A percentile compares a stretch with the other conserved stretches of the same genome.
These are phyloP conservation scores for Bruguiera parviflora DNA, from an alignment of 345 rosid genomes.

Conservation along the genomic window DNA sequence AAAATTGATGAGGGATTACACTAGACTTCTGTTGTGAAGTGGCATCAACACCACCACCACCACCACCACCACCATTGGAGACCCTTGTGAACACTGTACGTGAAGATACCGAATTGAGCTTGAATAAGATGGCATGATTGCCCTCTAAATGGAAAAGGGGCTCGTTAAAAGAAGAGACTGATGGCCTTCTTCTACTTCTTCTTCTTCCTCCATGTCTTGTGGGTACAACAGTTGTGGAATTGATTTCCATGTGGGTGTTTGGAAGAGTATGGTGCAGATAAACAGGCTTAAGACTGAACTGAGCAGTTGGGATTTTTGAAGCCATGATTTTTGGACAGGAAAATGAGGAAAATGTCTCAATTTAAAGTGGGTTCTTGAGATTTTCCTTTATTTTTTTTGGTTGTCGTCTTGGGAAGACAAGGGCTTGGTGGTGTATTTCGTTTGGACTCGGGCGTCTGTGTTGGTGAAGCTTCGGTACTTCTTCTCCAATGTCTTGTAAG, in stretches of 20 bases:
- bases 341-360: too few species aligned
- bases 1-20: slow-evolving; percentile 37
- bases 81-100: slow-evolving; percentile 27
- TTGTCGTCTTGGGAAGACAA: too few species aligned
- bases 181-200: slow-evolving; percentile 28
- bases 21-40: slow-evolving; percentile 33
- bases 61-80: slow-evolving; percentile 30
- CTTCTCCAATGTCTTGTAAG: too few species aligned
- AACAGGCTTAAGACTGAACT: slow-evolving; percentile 28
- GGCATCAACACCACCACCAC: slow-evolving; percentile 34
- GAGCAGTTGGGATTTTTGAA: slow-evolving; percentile 26
- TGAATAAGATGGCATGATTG: slow-evolving; percentile 17
- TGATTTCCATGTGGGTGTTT: slow-evolving; percentile 17
- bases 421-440: too few species aligned
- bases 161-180: slow-evolving; percentile 7
- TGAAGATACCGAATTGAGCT: slow-evolving; percentile 21
- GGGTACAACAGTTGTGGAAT: slow-evolving; percentile 13
- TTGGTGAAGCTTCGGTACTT: too few species aligned
- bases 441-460: too few species aligned
- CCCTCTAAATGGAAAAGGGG: slow-evolving; percentile 16
- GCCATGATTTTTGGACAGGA: slow-evolving; percentile 22
- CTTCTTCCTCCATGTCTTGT: slow-evolving; percentile 21
- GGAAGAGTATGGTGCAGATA: slow-evolving; percentile 28
- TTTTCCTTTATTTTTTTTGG: too few species aligned
- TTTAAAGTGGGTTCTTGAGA: too few species aligned